Conservation (phyloP, 768 basidiomycete species). For the Coprinellus micaceus region DNA sequence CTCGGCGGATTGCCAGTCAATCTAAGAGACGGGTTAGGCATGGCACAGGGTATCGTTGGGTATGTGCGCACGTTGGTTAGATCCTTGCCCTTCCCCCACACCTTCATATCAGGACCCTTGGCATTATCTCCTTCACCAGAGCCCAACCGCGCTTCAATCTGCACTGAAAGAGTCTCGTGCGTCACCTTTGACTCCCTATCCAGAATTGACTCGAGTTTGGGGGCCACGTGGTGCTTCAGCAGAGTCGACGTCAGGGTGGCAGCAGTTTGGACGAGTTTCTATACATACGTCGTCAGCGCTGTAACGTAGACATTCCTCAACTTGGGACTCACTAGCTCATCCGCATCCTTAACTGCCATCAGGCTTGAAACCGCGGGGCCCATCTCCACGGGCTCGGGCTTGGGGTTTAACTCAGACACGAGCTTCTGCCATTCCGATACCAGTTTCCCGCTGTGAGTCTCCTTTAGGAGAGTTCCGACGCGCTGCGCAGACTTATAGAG, state of each 20-base stretch:
- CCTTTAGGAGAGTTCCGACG: conserved; percentile 78
- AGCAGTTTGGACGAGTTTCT: conserved; percentile 80
- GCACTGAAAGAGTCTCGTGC: conserved; percentile 79
- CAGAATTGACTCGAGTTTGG: conserved; percentile 85
- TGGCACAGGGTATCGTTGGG: conserved; percentile 4
- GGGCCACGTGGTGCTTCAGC: conserved; percentile 79
- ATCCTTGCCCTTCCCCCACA: conserved; percentile 80
- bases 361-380: conserved; percentile 68
- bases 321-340: conserved; percentile 69
- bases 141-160: conserved; percentile 86
- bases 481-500: conserved; percentile 58
- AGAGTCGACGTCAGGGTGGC: conserved; percentile 80
- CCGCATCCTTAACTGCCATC: conserved; percentile 86
- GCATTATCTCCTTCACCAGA: conserved; percentile 73
- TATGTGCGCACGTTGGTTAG: conserved; percentile 60
- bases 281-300: conserved; percentile 4
- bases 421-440: conserved; percentile 80
- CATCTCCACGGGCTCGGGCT: conserved; percentile 80
- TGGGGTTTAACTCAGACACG: conserved; percentile 47
- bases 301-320: conserved; percentile 1
- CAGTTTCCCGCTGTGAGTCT: conserved; percentile 81
- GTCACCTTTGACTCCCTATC: conserved; percentile 89
- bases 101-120: conserved; percentile 87
- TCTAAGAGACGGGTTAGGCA: conserved; percentile 37
- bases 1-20: conserved; percentile 88